Base-by-base conservation (phyloP, 116 monocot genomes). In the Phalaenopsis hybrid region DNA sequence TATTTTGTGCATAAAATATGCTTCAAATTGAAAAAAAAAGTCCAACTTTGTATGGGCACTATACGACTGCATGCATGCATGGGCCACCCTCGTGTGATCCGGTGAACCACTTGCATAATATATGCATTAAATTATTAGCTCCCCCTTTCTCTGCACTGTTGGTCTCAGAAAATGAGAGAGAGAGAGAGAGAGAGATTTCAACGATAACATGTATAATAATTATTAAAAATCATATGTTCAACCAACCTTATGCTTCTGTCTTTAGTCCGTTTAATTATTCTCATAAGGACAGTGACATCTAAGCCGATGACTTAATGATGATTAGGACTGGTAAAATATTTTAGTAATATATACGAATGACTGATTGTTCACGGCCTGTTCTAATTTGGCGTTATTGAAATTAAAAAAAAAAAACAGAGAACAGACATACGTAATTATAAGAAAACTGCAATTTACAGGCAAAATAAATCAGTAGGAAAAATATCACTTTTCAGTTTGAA, bases 191-290 rank as follows among this genome's bases (percentile, higher is more conserved):
- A 63, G 21, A 1, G 23, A 8, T 8, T 63, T 63, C 63, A 63
- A 63, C 63, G 63, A 63, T 63, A 63, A 63, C 5, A 63, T 55
- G 15, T 16, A 55, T 63, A 63, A 63, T 63, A 63, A 63, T 21
- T 63, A 63, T 63, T 7, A 63, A 7, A 63, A 63, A 23, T n/a
- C 23, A 63, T 63, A 63, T 63, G 63, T 63, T 63, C 63, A 63
- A 63, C 63, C 63, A 48, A 63, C 63, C 63, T 21, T 63, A 63
- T 63, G 63, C 72, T 72, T 72, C 11, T 72, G 72, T 72, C 72
- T 72, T 41, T 31, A 9, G 72, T 37, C 4, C 18, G 72, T 72
- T 37, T 21, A 72, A 72, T 72, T 72, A 72, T 72, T 72, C 72
- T 72, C 72, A 3, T 4, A 34, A 72, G 31, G 72, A 72, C 37